Conservation (phyloP, 345 rosid genomes). For the Noccaea caerulescens region DNA sequence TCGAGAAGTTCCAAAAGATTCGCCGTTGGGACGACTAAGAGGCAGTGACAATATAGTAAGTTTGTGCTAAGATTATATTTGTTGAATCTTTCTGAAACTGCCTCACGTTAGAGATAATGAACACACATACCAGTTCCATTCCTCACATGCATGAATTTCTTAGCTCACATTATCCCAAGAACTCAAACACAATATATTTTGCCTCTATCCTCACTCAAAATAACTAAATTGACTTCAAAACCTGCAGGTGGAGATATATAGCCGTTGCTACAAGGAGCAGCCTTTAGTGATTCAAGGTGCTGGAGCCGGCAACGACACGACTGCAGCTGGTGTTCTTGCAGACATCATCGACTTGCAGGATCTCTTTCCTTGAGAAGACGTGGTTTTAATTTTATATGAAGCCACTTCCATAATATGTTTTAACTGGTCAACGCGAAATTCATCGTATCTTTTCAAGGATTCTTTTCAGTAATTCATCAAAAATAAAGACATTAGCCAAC, state of each 20-base stretch:
- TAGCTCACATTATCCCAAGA: background rate
- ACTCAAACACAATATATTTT: background rate
- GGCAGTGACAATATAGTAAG: slow-evolving; percentile 96
- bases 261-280: slow-evolving; percentile 74
- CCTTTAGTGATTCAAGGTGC: slow-evolving; percentile 97
- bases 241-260: slow-evolving; percentile 82
- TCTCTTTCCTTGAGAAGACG: slow-evolving; percentile 52
- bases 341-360: slow-evolving; percentile 91
- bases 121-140: background rate
- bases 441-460: background rate
- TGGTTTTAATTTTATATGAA: background rate
- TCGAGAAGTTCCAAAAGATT: slow-evolving; percentile 79
- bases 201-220: background rate
- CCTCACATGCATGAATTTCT: background rate
- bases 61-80: slow-evolving; percentile 1
- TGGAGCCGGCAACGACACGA: slow-evolving; percentile 94
- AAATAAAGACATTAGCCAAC: background rate
- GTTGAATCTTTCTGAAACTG: background rate
- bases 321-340: slow-evolving; percentile 93
- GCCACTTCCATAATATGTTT: background rate
- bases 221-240: background rate
- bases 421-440: background rate
- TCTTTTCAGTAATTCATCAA: background rate
- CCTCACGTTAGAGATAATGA: background rate
- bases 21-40: slow-evolving; percentile 83